Conservation (phyloP, 345 rosid genomes). For the Iberis pinnata region DNA sequence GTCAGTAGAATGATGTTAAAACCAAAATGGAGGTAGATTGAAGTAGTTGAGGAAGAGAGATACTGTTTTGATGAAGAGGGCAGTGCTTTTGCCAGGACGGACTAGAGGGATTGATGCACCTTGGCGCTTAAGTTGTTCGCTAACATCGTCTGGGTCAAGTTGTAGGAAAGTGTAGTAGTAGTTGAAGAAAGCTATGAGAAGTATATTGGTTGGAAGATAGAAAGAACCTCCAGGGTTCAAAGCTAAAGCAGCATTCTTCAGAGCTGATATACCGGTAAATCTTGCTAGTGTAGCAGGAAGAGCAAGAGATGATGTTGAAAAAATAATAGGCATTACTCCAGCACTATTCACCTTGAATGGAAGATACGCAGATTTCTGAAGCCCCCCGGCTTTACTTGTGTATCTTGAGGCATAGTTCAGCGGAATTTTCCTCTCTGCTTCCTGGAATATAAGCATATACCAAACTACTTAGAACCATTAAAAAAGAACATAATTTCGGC, state of each 20-base stretch:
- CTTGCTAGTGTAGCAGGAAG: slow-evolving; percentile 92
- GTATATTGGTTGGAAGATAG: slow-evolving; percentile 82
- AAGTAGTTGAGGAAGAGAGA: neutral
- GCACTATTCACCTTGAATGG: slow-evolving; percentile 98
- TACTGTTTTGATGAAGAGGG: slow-evolving; percentile 76
- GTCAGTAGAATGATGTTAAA: neutral
- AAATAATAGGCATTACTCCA: slow-evolving; percentile 97
- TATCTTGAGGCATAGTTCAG: slow-evolving; percentile 95
- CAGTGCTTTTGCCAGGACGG: slow-evolving; percentile 92
- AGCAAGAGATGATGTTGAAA: slow-evolving; percentile 90
- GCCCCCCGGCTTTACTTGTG: slow-evolving; percentile 69
- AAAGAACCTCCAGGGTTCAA: slow-evolving; percentile 91
- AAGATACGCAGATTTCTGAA: slow-evolving; percentile 82
- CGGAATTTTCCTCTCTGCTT: slow-evolving; percentile 99
- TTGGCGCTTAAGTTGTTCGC: slow-evolving; percentile 96
- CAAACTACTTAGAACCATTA: neutral
- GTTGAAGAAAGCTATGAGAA: slow-evolving; percentile 95
- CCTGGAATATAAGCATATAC: slow-evolving; percentile 59
- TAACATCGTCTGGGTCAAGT: slow-evolving; percentile 94
- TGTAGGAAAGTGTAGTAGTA: slow-evolving; percentile 96
- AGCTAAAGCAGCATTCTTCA: slow-evolving; percentile 79
- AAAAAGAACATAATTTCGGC: slow-evolving; percentile 5
- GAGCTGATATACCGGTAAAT: slow-evolving; percentile 72
- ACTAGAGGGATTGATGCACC: slow-evolving; percentile 95
- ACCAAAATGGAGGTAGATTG: neutral